Conservation (phyloP, 306 rosid species). For the Castanea crenata region DNA sequence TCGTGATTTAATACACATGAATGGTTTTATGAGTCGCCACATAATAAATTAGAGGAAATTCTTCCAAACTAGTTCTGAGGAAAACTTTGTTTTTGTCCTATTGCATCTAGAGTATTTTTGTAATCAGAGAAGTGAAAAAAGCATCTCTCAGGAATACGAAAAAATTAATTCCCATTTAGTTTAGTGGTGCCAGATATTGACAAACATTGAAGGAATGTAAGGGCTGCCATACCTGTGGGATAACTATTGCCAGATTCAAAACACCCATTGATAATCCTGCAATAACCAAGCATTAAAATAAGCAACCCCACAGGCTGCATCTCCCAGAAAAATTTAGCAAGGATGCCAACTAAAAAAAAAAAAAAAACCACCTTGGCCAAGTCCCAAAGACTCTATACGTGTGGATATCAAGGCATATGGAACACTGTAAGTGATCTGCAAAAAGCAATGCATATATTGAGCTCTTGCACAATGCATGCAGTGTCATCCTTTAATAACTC, state of each 20-base stretch:
- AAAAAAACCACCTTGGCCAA: conserved; percentile 74
- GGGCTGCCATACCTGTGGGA: conserved; percentile 75
- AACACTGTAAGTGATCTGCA: conserved; percentile 91
- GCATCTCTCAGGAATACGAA: not conserved
- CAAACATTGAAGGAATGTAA: conserved; percentile 3
- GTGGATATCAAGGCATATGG: conserved; percentile 86
- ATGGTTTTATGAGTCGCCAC: too few relatives aligned
- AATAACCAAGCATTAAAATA: conserved; percentile 32
- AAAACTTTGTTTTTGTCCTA: not conserved
- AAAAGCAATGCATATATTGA: conserved; percentile 17
- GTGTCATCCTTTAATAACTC: not conserved
- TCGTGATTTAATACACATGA: too few relatives aligned
- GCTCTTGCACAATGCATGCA: not conserved
- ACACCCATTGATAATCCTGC: conserved; percentile 96
- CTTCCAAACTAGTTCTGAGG: too few relatives aligned
- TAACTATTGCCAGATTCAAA: conserved; percentile 81
- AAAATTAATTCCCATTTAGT: not conserved
- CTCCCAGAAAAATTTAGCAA: conserved; percentile 15
- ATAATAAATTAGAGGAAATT: too few relatives aligned
- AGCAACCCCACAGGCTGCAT: conserved; percentile 15
- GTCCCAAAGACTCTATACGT: conserved; percentile 84
- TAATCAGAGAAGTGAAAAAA: not conserved
- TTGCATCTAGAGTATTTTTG: not conserved
- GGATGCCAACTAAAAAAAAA: conserved; percentile 2
- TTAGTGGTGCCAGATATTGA: not conserved